Evolutionary conservation across 164 flowering plant species (phyloP).

Genomic region (Liquidambar formosana): DNA sequence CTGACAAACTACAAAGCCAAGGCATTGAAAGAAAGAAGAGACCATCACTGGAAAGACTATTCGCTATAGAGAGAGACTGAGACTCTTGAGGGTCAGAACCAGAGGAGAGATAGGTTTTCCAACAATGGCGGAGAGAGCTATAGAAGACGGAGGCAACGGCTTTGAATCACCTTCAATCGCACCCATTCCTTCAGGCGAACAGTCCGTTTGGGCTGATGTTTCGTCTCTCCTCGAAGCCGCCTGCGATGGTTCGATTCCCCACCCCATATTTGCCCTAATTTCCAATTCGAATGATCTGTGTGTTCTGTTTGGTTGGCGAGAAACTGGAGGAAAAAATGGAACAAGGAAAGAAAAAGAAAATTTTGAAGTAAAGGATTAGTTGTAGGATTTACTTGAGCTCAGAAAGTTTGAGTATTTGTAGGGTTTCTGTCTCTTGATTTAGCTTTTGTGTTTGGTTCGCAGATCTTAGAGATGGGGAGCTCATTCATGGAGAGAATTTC

Average conservation of each 20-base stretch:
- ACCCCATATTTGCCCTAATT: background rate
- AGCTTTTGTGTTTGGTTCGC: conserved; percentile 14
- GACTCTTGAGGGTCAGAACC: background rate
- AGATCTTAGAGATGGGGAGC: conserved; percentile 89
- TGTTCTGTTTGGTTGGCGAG: conserved; percentile 1
- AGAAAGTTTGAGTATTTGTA: too few relatives aligned
- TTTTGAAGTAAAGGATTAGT: background rate
- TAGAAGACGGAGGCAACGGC: conserved; percentile 1
- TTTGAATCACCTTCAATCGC: background rate
- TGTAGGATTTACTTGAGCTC: too few relatives aligned
- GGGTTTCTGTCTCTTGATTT: background rate
- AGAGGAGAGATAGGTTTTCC: background rate
- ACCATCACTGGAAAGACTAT: too few relatives aligned
- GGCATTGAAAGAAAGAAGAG: too few relatives aligned
- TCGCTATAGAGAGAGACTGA: too few relatives aligned
- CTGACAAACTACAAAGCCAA: too few relatives aligned
- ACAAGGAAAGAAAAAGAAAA: background rate
- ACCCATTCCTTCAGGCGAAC: conserved; percentile 45
- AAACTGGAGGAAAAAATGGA: background rate
- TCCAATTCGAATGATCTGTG: background rate
- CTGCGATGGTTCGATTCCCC: conserved; percentile 39
- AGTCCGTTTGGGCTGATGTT: conserved; percentile 61
- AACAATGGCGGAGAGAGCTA: conserved; percentile 10
- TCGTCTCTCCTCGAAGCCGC: conserved; percentile 58
- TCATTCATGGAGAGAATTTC: conserved; percentile 92